Evolutionary conservation across 23 red algal species (phyloP).

Genomic region (Gracilaria caudata): DNA sequence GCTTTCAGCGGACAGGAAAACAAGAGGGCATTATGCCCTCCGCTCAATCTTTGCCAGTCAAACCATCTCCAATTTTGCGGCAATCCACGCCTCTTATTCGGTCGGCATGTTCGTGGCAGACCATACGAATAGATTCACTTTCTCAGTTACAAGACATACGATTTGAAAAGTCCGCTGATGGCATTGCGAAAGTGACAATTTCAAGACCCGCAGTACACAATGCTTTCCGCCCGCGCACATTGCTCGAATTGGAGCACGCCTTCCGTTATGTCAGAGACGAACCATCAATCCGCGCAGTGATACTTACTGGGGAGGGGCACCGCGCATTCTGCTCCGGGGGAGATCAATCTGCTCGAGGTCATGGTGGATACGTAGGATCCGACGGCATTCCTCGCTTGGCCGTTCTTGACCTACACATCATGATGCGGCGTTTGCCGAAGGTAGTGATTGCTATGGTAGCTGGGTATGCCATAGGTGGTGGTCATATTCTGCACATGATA

Average conservation of each 20-base stretch:
- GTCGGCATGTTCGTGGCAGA: slow-evolving; percentile 34
- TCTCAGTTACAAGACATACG: slow-evolving; percentile 44
- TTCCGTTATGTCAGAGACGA: slow-evolving; percentile 58
- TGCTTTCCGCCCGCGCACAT: slow-evolving; percentile 78
- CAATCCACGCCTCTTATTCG: not conserved
- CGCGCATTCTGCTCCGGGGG: slow-evolving; percentile 81
- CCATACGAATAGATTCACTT: slow-evolving; percentile 23
- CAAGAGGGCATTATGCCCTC: slow-evolving; percentile 9
- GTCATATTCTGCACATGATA: slow-evolving; percentile 90
- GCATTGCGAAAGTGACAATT: slow-evolving; percentile 81
- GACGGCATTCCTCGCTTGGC: slow-evolving; percentile 75
- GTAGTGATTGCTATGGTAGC: slow-evolving; percentile 91
- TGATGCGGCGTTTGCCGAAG: slow-evolving; percentile 87
- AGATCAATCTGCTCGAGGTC: slow-evolving; percentile 72
- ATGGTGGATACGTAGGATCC: slow-evolving; percentile 70
- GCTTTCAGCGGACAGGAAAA: not conserved
- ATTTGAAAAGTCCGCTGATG: slow-evolving; percentile 49
- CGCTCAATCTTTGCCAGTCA: not conserved
- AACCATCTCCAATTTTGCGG: not conserved
- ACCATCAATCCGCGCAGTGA: slow-evolving; percentile 64
- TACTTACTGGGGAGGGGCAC: slow-evolving; percentile 74
- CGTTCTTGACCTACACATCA: slow-evolving; percentile 80
- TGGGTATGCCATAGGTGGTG: slow-evolving; percentile 94
- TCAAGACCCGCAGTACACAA: slow-evolving; percentile 66
- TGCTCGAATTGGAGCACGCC: slow-evolving; percentile 69